phyloP scores from a whole-genome alignment of 148 eudicot genomes.

The Fallopia convolvulus region DNA sequence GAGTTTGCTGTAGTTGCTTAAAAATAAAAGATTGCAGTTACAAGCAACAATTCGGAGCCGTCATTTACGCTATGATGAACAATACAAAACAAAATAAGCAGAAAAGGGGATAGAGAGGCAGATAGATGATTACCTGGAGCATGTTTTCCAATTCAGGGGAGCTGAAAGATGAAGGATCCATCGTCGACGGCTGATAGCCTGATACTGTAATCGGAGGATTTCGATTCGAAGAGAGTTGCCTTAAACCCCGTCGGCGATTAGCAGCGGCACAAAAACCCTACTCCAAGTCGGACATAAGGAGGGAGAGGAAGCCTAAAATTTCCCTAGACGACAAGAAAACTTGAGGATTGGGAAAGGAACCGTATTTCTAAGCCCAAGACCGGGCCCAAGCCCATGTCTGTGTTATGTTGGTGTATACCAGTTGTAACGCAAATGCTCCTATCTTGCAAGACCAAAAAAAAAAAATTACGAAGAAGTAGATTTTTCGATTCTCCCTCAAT shows the following conservation, averaged over 20 bases:
- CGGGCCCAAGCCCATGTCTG: background rate
- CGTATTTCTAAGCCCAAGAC: background rate
- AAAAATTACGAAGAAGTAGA: too few species aligned
- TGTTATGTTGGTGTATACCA: too few species aligned
- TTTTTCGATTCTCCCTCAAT: too few species aligned
- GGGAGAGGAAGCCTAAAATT: background rate
- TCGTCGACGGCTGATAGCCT: constrained; percentile 13
- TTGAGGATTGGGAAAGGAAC: background rate
- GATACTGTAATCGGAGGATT: background rate
- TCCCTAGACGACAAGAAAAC: background rate
- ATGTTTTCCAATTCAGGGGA: constrained; percentile 28
- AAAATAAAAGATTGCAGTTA: background rate
- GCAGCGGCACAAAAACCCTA: constrained; percentile 7
- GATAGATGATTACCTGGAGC: constrained; percentile 1
- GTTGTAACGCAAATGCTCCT: too few species aligned
- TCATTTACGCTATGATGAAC: background rate
- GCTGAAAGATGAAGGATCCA: constrained; percentile 28
- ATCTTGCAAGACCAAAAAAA: too few species aligned
- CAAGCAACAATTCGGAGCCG: background rate
- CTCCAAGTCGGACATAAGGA: background rate
- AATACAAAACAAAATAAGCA: background rate
- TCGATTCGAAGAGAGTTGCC: background rate
- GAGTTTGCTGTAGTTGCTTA: too few species aligned
- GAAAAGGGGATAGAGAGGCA: background rate
- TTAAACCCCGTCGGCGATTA: constrained; percentile 1